Evolutionary conservation across 2,329 filamentous ascomycete species (phyloP), one percentile per base, ranked within the genome.

Genomic region (Ophiostoma ulmi): DNA sequence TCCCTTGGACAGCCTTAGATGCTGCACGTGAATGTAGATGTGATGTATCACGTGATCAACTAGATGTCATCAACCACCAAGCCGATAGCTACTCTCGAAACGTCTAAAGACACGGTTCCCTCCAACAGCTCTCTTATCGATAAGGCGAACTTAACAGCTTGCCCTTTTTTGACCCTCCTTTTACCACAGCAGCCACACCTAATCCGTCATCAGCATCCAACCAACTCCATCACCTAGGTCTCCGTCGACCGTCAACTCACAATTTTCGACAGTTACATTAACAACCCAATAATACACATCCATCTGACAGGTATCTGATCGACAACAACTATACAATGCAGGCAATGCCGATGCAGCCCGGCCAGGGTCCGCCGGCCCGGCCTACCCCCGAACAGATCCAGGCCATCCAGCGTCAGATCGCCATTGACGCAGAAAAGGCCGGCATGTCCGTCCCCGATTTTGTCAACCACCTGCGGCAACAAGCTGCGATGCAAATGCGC

Each of bases 391-490:
- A 97, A 81, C 93, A 97, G 82, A 91, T 97, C 74, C 87, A 88
- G 71, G 85, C 86, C 70, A 95, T 97, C 85, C 92, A 96, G 80
- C 87, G 89, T 76, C 91, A 95, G 80, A 83, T 97, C 64, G 90
- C 90, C 67, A 86, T 87, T 68, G 94, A 97, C 80, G 94, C 94
- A 67, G 85, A 91, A 77, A 93, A 91, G 81, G 87, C 90, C 74
- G 94, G 94, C 78, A 89, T 98, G 86, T 88, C 90, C 7, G 90
- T 95, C 17, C 92, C 90, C 64, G 85, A 97, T 80, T 97, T 97
- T 78, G 87, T 96, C 77, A 88, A 90, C 77, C 86, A 88, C 72
- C 82, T 90, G 76, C 88, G 87, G 79, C 83, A 81, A 75, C 86
- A 88, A 76, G 83, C 82, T 4, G 79, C 81, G 75, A 80, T 81